Percentiles rank a stretch among this genome's conserved stretches.
These are phyloP conservation scores for Argentina anserina DNA, from an alignment of 306 rosid genomes.

Conservation along the genomic window DNA sequence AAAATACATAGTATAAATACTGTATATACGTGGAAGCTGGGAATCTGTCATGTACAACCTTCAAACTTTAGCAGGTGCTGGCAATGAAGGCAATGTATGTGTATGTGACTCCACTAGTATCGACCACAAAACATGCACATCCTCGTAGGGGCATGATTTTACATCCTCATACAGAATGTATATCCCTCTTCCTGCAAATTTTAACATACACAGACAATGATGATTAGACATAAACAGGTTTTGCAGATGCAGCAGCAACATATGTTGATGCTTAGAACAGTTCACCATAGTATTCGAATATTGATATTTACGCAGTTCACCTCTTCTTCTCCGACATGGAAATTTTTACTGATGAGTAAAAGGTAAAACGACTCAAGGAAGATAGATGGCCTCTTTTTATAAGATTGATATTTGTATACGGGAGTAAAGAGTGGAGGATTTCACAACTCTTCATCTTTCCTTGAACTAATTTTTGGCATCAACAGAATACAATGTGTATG, in stretches of 20 bases:
- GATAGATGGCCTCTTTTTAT: background rate
- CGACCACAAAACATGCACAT: slow-evolving; percentile 90
- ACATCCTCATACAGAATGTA: slow-evolving; percentile 93
- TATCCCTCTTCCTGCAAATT: slow-evolving; percentile 69
- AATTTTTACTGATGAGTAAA: background rate
- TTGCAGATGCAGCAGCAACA: background rate
- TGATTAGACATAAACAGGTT: background rate
- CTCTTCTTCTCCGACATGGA: background rate
- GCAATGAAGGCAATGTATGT: slow-evolving; percentile 34
- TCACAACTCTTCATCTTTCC: background rate
- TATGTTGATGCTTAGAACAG: background rate
- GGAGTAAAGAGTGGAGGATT: background rate
- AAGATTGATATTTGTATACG: background rate
- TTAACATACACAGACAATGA: background rate
- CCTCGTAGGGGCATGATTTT: slow-evolving; percentile 80
- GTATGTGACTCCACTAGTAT: slow-evolving; percentile 79
- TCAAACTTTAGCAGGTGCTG: slow-evolving; percentile 52
- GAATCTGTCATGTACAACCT: slow-evolving; percentile 27
- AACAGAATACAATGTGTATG: background rate
- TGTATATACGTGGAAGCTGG: slow-evolving; percentile 28
- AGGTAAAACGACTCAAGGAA: background rate
- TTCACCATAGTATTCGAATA: background rate
- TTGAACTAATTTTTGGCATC: background rate
- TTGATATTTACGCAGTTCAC: background rate
- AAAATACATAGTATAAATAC: slow-evolving; percentile 17